Percentiles rank a stretch among this genome's conserved stretches.
Conservation (phyloP, 2,329 filamentous ascomycete species). For the Aspergillus flavus region DNA sequence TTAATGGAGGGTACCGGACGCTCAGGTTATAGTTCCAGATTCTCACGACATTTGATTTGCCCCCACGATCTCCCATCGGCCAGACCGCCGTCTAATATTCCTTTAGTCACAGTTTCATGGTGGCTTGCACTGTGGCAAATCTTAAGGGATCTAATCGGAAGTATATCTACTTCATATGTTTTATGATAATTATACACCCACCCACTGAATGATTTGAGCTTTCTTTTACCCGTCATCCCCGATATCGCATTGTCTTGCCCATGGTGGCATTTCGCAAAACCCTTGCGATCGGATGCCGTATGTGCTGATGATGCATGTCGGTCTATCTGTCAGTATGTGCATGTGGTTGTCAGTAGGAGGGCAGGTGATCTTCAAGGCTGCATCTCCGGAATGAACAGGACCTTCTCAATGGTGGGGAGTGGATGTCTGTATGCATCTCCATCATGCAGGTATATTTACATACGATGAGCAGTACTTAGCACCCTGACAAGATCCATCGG, state of each 20-base stretch:
- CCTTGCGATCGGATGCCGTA: background rate
- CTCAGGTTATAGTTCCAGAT: background rate
- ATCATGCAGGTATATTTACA: slow-evolving; percentile 9
- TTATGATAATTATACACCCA: background rate
- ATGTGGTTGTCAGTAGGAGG: slow-evolving; percentile 11
- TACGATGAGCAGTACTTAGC: background rate
- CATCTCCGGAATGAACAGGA: slow-evolving; percentile 24
- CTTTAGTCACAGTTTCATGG: slow-evolving; percentile 1
- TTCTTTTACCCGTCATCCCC: background rate
- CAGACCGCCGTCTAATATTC: slow-evolving; percentile 2
- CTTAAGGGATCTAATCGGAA: background rate
- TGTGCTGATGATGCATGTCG: background rate
- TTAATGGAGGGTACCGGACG: slow-evolving; percentile 8
- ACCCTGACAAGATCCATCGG: background rate
- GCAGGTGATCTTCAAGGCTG: slow-evolving; percentile 27
- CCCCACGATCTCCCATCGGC: slow-evolving; percentile 1
- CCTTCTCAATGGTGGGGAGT: slow-evolving; percentile 15
- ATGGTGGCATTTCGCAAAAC: background rate
- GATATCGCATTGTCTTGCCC: background rate
- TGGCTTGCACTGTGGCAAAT: slow-evolving; percentile 6
- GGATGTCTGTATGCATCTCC: slow-evolving; percentile 17
- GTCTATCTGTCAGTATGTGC: slow-evolving; percentile 3
- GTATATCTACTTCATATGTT: background rate
- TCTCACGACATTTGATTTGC: slow-evolving; percentile 2
- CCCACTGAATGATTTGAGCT: background rate